Conservation (phyloP, 129 eudicot species). For the Lonicera japonica region DNA sequence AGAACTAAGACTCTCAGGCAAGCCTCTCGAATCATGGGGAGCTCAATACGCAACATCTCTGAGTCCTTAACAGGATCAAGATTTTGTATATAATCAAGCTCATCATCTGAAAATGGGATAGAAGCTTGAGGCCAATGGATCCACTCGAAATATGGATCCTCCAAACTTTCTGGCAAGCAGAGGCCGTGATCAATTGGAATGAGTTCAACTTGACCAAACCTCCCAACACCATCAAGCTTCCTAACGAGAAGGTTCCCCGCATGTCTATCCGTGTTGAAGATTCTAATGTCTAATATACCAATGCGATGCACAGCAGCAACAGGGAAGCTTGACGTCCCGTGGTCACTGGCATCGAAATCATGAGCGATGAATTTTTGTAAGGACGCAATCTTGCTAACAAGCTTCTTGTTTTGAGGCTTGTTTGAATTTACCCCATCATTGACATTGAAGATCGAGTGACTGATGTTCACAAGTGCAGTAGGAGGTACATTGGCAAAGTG, state of each 20-base stretch:
- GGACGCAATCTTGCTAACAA: constrained; percentile 85
- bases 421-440: constrained; percentile 64
- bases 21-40: constrained; percentile 91
- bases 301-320: constrained; percentile 90
- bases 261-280: constrained; percentile 90
- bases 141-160: constrained; percentile 98
- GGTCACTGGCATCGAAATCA: constrained; percentile 95
- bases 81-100: constrained; percentile 60
- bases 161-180: constrained; percentile 82
- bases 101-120: constrained; percentile 94
- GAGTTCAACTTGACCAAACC: constrained; percentile 78
- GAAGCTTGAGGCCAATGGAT: constrained; percentile 99
- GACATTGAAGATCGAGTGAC: constrained; percentile 77
- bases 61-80: constrained; percentile 69
- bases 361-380: constrained; percentile 74
- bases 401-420: constrained; percentile 39
- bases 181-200: constrained; percentile 97
- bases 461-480: constrained; percentile 83
- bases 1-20: constrained; percentile 78
- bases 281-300: constrained; percentile 85
- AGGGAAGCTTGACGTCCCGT: constrained; percentile 88
- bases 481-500: constrained; percentile 90
- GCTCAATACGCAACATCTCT: constrained; percentile 63
- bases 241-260: constrained; percentile 79
- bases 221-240: constrained; percentile 51